These are phyloP conservation scores for Lithohypha guttulata DNA, from an alignment of 2,329 filamentous ascomycete species.

Conservation along the genomic window DNA sequence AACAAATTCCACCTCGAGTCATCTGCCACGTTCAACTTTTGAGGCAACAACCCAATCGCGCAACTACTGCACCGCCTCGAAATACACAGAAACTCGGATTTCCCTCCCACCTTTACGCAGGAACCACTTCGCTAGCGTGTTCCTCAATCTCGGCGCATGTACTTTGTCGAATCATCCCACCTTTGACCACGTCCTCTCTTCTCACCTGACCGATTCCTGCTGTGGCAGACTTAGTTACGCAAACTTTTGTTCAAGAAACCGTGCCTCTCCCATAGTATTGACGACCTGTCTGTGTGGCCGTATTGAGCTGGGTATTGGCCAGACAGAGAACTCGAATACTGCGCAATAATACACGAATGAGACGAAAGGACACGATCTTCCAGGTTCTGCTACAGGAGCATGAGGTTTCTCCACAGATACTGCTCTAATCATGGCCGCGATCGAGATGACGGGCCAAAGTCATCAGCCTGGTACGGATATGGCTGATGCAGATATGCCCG, in stretches of 20 bases:
- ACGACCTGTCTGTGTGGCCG: too few species aligned
- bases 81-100: not conserved
- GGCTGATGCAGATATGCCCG: not conserved
- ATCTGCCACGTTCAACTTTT: not conserved
- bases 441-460: conserved; percentile 6
- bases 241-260: too few species aligned
- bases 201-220: too few species aligned
- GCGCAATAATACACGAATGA: not conserved
- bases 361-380: not conserved
- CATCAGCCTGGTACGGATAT: conserved; percentile 3
- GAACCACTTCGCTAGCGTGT: not conserved
- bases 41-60: not conserved
- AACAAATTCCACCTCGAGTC: not conserved
- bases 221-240: too few species aligned
- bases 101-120: not conserved
- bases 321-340: too few species aligned
- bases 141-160: not conserved
- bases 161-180: not conserved
- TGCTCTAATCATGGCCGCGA: conserved; percentile 5
- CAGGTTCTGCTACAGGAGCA: not conserved
- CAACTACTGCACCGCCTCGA: not conserved
- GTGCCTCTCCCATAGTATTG: too few species aligned
- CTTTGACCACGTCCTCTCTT: too few species aligned
- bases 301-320: too few species aligned
- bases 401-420: not conserved